Base-by-base conservation (phyloP, 306 rosid species). In the Cicer yamashitae region DNA sequence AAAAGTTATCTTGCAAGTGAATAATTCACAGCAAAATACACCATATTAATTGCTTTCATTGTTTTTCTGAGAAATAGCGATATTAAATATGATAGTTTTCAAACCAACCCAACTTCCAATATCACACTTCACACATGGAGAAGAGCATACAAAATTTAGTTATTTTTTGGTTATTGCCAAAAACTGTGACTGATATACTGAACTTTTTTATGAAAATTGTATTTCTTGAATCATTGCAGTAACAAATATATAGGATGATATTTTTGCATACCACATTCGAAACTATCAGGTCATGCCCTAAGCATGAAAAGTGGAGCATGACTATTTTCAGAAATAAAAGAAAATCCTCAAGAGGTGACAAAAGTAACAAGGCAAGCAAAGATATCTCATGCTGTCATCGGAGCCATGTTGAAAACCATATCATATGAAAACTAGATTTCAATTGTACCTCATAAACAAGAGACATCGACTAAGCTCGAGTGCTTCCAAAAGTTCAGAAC, bases 381-480 rank as follows among this genome's bases (percentile, higher is more conserved):
- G 13, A 56, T 61, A 57, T 75, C 54, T 34, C 48, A 67, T 17
- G 54, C 58, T 46, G 57, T 67, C 59, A 53, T 53, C 1, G 20
- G 4, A 14, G 25, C 8, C 71, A 51, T 48, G 13, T 53, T 75
- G 54, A 22, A 54, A 62, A 69, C 37, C 51, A 58, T 57, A 71
- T 64, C 44, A 25, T 53, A 69, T 15, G 6, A 62, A 77, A 75
- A 12, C 78, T 38, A 60, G 73, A 64, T 79, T 65, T 75, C 59
- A 73, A 72, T 39, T 61, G 62, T 76, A 94, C 98, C 93, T 94
- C 94, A 94, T 85, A 34, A 91, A 83, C 70, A 85, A 71, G 79
- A 91, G 93, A 81, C 98, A 94, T 40, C 90, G 81, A 82, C 98
- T 89, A 76, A 91, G 97, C 52, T 94, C 98, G 74, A 94, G 96